Conservation (phyloP, 164 flowering plant species). For the Buxus sempervirens region DNA sequence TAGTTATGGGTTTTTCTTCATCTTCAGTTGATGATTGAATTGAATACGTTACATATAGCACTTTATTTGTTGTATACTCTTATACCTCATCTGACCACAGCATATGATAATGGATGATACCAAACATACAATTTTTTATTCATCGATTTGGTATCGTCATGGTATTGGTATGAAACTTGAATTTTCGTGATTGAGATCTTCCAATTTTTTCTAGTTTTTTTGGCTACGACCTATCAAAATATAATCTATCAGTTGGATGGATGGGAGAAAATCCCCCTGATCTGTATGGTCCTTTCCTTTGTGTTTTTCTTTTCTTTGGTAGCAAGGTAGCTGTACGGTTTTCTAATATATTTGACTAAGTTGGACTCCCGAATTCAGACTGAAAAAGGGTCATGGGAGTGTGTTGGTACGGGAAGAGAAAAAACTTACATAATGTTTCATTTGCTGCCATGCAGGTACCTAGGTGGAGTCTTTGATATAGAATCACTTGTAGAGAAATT, state of each 20-base stretch:
- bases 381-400: no score
- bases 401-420: not conserved
- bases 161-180: not conserved
- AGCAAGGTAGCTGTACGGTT: not conserved
- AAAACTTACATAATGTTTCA: conserved; percentile 2
- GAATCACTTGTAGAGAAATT: conserved; percentile 91
- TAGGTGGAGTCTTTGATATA: conserved; percentile 86
- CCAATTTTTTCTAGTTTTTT: not conserved
- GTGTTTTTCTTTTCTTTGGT: no score
- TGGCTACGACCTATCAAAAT: no score
- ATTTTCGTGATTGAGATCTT: not conserved
- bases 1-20: not conserved
- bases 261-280: not conserved
- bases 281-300: no score
- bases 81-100: no score
- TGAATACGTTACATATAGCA: not conserved
- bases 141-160: not conserved
- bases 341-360: not conserved
- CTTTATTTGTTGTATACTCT: no score
- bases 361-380: not conserved
- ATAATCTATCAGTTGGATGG: not conserved
- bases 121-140: not conserved
- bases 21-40: not conserved
- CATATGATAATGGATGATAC: not conserved
- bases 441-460: conserved; percentile 57